Evolutionary conservation across 345 rosid species (phyloP).

Genomic region (Eucalyptus polyanthemos): DNA sequence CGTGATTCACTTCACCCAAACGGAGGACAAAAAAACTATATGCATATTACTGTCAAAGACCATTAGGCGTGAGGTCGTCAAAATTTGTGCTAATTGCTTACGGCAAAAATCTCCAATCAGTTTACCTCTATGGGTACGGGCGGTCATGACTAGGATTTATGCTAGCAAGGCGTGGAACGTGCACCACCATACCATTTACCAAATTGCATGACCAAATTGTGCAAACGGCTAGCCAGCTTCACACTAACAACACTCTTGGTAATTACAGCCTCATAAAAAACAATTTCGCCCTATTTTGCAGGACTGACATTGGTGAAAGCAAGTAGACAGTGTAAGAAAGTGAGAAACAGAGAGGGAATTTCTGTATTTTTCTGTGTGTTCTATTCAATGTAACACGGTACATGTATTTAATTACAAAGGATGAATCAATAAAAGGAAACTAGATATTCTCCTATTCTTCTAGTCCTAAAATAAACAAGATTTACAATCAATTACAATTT

Average conservation of each 20-base stretch:
- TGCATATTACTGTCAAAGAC: background rate
- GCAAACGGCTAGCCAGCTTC: background rate
- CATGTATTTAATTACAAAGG: too few relatives aligned
- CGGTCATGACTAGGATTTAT: background rate
- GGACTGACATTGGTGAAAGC: background rate
- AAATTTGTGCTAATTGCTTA: background rate
- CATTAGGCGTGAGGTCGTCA: background rate
- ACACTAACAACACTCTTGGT: background rate
- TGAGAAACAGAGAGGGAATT: too few relatives aligned
- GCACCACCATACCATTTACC: conserved; percentile 16
- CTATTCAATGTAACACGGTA: too few relatives aligned
- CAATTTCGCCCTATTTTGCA: background rate
- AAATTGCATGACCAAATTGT: too few relatives aligned
- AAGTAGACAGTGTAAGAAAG: conserved; percentile 45
- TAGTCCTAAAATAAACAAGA: too few relatives aligned
- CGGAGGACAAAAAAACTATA: background rate
- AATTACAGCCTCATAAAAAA: too few relatives aligned
- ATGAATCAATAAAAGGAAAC: too few relatives aligned
- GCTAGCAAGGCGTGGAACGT: background rate
- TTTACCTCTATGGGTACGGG: background rate
- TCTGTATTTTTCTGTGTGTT: too few relatives aligned
- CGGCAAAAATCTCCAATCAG: background rate
- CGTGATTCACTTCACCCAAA: background rate
- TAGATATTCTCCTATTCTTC: too few relatives aligned
- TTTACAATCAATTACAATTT: too few relatives aligned